Evolutionary conservation across 768 basidiomycete species (phyloP), one percentile per base, ranked within the genome.

Genomic region (Suillus weaverae): DNA sequence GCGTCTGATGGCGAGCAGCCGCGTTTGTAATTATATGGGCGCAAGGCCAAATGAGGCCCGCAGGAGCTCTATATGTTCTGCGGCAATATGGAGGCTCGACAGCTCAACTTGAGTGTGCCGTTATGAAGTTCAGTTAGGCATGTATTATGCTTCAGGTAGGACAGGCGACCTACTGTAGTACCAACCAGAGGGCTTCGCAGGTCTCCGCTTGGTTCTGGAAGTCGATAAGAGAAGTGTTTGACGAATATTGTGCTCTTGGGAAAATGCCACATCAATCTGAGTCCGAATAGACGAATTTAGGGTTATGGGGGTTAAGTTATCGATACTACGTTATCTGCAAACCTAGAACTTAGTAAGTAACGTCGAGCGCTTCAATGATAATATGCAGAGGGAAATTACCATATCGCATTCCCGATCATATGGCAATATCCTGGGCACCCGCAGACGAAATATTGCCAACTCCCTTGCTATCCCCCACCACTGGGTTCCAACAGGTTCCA

Each of bases 11-110:
- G 16, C 39, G 26, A 59, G 39, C 26, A 32, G 26, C 50, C 50
- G 3, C 1, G 57, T 41, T 39, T 59, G 13, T 54, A 54, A 54
- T 59, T 59, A 39, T 59, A 59, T 59, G 57, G 57, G 57, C 57
- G 57, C 30, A 39, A 30, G 18, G 30, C 39, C 18, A 41, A 59
- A 41, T 16, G 57, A 59, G 39, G 39, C 30, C 18, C 20, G 33
- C 32, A 54, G 33, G 53, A n/a, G 53, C 20, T 35, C 33, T 33
- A 6, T 33, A n/a, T 33, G 33, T 54, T 54, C 18, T 54, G 53
- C 53, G 53, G 53, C 10, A n/a, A 54, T 54, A 54, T 3, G 33
- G 3, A n/a, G 53, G 53, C 53, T 36, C 2, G 20, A 54, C 33
- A 35, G 32, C 20, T 33, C 13, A 35, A 33, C 53, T 35, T 54